Percentiles rank a stretch among this genome's conserved stretches.
Evolutionary conservation across 305 asterid genomes (phyloP).

Genomic region (Rubia balearica): DNA sequence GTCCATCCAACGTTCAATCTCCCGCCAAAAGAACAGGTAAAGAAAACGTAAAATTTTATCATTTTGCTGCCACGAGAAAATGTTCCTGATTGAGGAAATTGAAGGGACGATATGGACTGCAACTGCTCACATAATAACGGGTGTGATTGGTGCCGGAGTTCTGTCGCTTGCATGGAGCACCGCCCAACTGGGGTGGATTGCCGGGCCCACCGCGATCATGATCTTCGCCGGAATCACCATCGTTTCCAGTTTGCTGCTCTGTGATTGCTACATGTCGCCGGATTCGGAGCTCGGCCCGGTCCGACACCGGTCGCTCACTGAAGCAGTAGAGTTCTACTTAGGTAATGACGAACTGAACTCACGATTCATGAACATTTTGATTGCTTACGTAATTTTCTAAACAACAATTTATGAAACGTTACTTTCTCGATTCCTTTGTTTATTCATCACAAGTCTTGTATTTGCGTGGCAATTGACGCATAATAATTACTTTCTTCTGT

Average conservation of each 20-base stretch:
- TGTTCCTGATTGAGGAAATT: neutral
- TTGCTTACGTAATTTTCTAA: neutral
- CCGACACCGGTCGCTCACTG: slow-evolving; percentile 18
- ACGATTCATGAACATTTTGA: neutral
- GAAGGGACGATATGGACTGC: slow-evolving; percentile 62
- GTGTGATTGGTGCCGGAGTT: slow-evolving; percentile 75
- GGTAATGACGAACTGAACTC: slow-evolving; percentile 13
- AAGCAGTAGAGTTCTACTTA: slow-evolving; percentile 23
- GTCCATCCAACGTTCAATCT: neutral
- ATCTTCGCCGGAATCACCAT: slow-evolving; percentile 48
- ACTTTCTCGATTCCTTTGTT: neutral
- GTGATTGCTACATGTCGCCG: slow-evolving; percentile 44
- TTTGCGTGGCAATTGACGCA: neutral
- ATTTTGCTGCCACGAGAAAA: neutral
- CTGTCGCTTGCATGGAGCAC: slow-evolving; percentile 66
- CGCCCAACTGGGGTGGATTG: slow-evolving; percentile 72
- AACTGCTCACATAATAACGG: slow-evolving; percentile 61
- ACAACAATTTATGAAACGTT: neutral
- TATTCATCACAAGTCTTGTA: neutral
- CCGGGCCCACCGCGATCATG: slow-evolving; percentile 51
- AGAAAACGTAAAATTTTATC: too few relatives aligned
- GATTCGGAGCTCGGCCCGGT: slow-evolving; percentile 19
- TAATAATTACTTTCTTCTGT: neutral
- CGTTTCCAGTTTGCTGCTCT: slow-evolving; percentile 43
- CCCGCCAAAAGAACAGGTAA: slow-evolving; percentile 8